Conservation (phyloP, 2,329 filamentous ascomycete genomes). For the Fusarium vanettenii region DNA sequence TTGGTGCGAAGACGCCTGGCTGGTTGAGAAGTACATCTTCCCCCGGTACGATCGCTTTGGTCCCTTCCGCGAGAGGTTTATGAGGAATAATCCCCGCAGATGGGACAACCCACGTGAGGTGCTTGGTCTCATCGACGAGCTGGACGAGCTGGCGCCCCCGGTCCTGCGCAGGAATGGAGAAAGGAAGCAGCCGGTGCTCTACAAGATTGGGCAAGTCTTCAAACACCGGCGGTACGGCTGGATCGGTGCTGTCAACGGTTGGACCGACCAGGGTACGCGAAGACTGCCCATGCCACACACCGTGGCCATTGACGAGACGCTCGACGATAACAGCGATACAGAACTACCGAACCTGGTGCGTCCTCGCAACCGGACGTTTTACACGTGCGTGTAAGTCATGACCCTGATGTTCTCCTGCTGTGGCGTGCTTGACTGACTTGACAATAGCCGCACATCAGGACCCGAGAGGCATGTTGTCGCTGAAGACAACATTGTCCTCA, state of each 20-base stretch:
- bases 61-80: slow-evolving; percentile 43
- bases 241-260: slow-evolving; percentile 87
- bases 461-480: slow-evolving; percentile 55
- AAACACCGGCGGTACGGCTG: slow-evolving; percentile 84
- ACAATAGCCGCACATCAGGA: slow-evolving; percentile 47
- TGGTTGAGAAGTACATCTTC: slow-evolving; percentile 74
- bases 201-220: slow-evolving; percentile 85
- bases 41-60: slow-evolving; percentile 67
- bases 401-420: not conserved
- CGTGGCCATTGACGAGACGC: slow-evolving; percentile 41
- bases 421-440: slow-evolving; percentile 9
- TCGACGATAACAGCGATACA: slow-evolving; percentile 43
- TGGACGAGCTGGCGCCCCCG: slow-evolving; percentile 56
- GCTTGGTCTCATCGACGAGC: slow-evolving; percentile 53
- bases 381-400: slow-evolving; percentile 79
- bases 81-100: slow-evolving; percentile 41
- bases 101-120: slow-evolving; percentile 47
- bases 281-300: slow-evolving; percentile 43
- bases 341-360: slow-evolving; percentile 42
- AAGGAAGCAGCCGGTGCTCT: slow-evolving; percentile 52
- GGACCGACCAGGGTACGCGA: slow-evolving; percentile 67
- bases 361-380: slow-evolving; percentile 70
- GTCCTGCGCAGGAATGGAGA: slow-evolving; percentile 46
- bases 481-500: slow-evolving; percentile 81
- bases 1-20: slow-evolving; percentile 73